Evolutionary conservation across 345 rosid genomes (phyloP).

Genomic region (Rhizophora apiculata): DNA sequence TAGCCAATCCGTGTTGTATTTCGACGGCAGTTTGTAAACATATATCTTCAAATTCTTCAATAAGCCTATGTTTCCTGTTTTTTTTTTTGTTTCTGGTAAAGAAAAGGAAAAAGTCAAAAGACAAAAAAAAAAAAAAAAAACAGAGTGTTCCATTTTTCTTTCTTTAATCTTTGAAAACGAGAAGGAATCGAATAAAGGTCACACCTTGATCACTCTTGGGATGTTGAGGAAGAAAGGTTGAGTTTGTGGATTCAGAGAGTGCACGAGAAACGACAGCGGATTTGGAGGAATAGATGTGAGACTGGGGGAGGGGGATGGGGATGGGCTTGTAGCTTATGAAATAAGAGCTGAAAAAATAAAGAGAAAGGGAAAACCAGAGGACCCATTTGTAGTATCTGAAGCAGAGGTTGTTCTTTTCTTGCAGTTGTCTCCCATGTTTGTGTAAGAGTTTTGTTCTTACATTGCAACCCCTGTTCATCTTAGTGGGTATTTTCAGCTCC

Average conservation of each 20-base stretch:
- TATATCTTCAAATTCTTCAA: constrained; percentile 69
- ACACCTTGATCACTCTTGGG: constrained; percentile 37
- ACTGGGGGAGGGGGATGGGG: constrained; percentile 44
- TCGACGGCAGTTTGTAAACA: constrained; percentile 71
- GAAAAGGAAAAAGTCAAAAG: neutral
- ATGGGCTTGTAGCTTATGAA: constrained; percentile 53
- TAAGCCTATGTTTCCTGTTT: constrained; percentile 17
- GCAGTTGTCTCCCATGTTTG: constrained; percentile 37
- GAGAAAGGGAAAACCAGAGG: constrained; percentile 66
- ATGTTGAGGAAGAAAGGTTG: constrained; percentile 32
- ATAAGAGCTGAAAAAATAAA: constrained; percentile 72
- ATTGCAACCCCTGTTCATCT: constrained; percentile 38
- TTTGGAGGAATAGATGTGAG: constrained; percentile 40
- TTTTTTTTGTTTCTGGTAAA: no score
- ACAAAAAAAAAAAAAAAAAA: neutral
- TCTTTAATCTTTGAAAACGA: no score
- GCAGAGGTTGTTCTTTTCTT: constrained; percentile 41
- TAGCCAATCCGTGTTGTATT: constrained; percentile 78
- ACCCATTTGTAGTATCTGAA: constrained; percentile 74
- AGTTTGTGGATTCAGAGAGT: constrained; percentile 54
- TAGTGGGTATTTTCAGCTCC: constrained; percentile 41
- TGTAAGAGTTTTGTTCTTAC: constrained; percentile 46
- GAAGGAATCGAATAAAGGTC: neutral
- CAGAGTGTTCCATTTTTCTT: no score
- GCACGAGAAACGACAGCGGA: constrained; percentile 56